A percentile compares a stretch with the other conserved stretches of the same genome.
These are phyloP conservation scores for Pyrus hybrid DNA, from an alignment of 331 rosid species.

Conservation along the genomic window DNA sequence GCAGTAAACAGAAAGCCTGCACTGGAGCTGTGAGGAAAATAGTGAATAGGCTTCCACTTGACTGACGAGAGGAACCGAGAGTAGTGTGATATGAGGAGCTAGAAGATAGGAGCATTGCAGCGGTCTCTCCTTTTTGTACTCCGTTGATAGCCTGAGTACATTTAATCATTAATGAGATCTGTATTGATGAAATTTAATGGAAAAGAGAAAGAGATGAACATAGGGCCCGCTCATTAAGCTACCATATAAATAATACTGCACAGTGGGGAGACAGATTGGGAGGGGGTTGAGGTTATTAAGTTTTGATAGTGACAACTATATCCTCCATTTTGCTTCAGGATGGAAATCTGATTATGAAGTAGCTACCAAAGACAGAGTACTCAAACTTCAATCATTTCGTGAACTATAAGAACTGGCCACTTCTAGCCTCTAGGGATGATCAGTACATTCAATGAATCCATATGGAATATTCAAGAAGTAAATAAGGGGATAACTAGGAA, in stretches of 20 bases:
- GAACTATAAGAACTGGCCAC: background rate
- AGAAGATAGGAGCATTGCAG: slow-evolving; percentile 90
- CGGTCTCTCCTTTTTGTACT: slow-evolving; percentile 74
- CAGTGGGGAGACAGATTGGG: background rate
- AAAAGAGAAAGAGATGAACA: background rate
- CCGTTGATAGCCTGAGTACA: slow-evolving; percentile 54
- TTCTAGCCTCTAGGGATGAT: background rate
- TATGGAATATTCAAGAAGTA: background rate
- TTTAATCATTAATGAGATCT: background rate
- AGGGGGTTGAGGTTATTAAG: background rate
- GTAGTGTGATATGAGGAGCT: slow-evolving; percentile 37
- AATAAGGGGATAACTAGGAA: background rate
- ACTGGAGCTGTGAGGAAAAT: slow-evolving; percentile 85
- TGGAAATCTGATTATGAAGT: background rate
- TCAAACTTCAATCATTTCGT: background rate
- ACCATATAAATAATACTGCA: background rate
- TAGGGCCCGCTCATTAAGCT: background rate
- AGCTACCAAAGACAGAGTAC: background rate
- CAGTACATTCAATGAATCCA: background rate
- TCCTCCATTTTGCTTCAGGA: too few species aligned
- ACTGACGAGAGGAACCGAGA: slow-evolving; percentile 36
- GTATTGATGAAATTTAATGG: background rate
- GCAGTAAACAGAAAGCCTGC: slow-evolving; percentile 79
- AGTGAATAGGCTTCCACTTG: slow-evolving; percentile 81
- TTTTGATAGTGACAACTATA: background rate